Percentiles rank a stretch among this genome's conserved stretches.
These are phyloP conservation scores for Castanopsis chinensis DNA, from an alignment of 306 rosid genomes.

Conservation along the genomic window DNA sequence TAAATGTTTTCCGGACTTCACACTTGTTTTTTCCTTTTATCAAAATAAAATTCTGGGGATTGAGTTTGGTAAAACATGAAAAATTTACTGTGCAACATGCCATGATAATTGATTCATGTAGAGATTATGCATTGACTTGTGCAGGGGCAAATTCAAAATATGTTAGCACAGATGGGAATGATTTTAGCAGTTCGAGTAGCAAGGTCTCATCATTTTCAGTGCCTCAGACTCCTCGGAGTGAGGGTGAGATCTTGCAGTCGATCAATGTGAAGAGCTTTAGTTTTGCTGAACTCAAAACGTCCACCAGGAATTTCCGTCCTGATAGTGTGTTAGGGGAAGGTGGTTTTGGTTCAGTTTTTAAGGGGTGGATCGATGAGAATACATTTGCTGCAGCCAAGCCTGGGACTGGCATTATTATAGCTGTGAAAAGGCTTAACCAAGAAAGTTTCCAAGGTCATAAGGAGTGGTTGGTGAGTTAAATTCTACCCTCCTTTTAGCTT, in stretches of 20 bases:
- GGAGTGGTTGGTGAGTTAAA: conserved; percentile 73
- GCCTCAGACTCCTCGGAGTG: conserved; percentile 31
- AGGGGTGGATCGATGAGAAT: conserved; percentile 70
- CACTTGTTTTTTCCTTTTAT: not conserved
- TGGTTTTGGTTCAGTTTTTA: conserved; percentile 65
- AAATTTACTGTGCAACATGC: not conserved
- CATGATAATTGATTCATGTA: not conserved
- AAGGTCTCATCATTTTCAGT: conserved; percentile 24
- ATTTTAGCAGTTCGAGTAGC: conserved; percentile 23
- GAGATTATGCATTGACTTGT: conserved; percentile 9
- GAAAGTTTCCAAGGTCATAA: conserved; percentile 54
- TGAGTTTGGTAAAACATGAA: not conserved
- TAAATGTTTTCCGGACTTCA: not conserved
- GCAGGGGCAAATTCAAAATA: conserved; percentile 46
- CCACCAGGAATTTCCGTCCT: conserved; percentile 71
- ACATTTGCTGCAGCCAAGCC: conserved; percentile 51
- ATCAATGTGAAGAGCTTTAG: conserved; percentile 36
- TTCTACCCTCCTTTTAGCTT: not conserved
- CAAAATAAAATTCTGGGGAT: not conserved
- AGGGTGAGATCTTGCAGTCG: conserved; percentile 46
- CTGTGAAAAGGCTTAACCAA: conserved; percentile 66
- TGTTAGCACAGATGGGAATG: conserved; percentile 24
- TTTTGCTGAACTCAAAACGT: conserved; percentile 35
- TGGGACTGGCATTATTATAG: conserved; percentile 58
- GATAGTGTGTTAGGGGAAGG: conserved; percentile 68